Evolutionary conservation across 179 eudicot species (phyloP), one percentile per base, ranked within the genome.

Genomic region (Camellia oleifera): DNA sequence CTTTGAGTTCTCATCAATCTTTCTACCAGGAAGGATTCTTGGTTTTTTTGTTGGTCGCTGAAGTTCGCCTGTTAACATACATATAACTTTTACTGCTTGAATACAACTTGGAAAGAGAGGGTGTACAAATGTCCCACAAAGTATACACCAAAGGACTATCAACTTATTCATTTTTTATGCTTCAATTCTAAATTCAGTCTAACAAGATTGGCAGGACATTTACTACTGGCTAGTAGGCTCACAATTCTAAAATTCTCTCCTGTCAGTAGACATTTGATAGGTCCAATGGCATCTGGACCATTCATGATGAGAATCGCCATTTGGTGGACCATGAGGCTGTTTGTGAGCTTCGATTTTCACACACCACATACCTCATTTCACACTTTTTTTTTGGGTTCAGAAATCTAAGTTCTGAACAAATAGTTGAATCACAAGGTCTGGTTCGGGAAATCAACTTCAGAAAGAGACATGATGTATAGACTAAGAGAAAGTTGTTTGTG

Each of bases 1-100:
- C 68, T 91, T 91, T 44, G 99, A 96, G 79, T 92, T 92, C 82
- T 94, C 99, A 83, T 91, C 87, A 8, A 88, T 73, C 81, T 84
- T 97, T 73, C 89, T 87, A 48, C 91, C 87, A n/a, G 92, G 99
- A 79, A 81, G 74, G 40, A 96, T 74, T 87, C 91, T 91, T 40
- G 99, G 99, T 84, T 86, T 92, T 88, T 88, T 92, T 26, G 80
- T 86, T n/a, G 98, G 99, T 63, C 92, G 85, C 80, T 90, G 78
- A 64, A 81, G 78, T 85, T 89, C 89, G 74, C 86, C 97, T 93
- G 86, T 54, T 74, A 78, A 53, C 56, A 76, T 70, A 15, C n/a
- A 80, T 17, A 63, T 15, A 10, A 65, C 2, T 53, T 53, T 44
- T 32, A 50, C 13, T 56, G 18, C 58, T 77, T 64, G 54, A 57